A percentile compares a stretch with the other conserved stretches of the same genome.
Conservation (phyloP, 352 stramenopile species). For the Phytophthora hybrid region DNA sequence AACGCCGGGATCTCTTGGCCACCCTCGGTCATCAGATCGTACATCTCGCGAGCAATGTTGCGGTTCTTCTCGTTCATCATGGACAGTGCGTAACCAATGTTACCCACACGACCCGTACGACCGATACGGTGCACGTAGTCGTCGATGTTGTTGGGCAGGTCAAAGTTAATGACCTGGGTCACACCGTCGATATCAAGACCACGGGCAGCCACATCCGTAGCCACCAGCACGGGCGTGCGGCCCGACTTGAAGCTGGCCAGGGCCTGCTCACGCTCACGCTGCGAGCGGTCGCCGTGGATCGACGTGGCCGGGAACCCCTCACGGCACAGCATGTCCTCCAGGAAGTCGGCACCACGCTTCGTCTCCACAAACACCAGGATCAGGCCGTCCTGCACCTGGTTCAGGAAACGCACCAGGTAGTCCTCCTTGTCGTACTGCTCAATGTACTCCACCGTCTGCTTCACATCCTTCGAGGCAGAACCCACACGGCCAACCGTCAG, state of each 20-base stretch:
- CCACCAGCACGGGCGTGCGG: conserved; percentile 95
- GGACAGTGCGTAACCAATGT: conserved; percentile 96
- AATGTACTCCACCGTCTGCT: conserved; percentile 98
- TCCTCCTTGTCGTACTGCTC: conserved; percentile 97
- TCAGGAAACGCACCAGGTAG: conserved; percentile 96
- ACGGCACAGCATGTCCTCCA: conserved; percentile 96
- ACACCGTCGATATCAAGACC: conserved; percentile 99
- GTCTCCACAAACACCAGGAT: conserved; percentile 99
- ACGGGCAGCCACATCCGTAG: conserved; percentile 98
- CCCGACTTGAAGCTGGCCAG: conserved; percentile 94
- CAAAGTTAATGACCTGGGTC: conserved; percentile 98
- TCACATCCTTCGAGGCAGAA: conserved; percentile 98
- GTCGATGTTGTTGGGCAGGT: conserved; percentile 98
- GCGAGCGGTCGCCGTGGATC: conserved; percentile 98
- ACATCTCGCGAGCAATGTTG: conserved; percentile 97
- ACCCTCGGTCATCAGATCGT: conserved; percentile 97
- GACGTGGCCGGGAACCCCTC: conserved; percentile 93
- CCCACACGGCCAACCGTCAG: conserved; percentile 98
- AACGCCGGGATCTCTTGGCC: conserved; percentile 95
- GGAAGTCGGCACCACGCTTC: conserved; percentile 96
- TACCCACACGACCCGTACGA: conserved; percentile 98
- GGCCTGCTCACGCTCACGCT: conserved; percentile 95
- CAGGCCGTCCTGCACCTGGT: conserved; percentile 90
- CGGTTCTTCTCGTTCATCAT: conserved; percentile 99
- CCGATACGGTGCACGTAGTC: conserved; percentile 99